Percentiles rank a stretch among this genome's conserved stretches.
Evolutionary conservation across 1,139 yeast genomes (phyloP).

Genomic region (Taphrina flavorubra): DNA sequence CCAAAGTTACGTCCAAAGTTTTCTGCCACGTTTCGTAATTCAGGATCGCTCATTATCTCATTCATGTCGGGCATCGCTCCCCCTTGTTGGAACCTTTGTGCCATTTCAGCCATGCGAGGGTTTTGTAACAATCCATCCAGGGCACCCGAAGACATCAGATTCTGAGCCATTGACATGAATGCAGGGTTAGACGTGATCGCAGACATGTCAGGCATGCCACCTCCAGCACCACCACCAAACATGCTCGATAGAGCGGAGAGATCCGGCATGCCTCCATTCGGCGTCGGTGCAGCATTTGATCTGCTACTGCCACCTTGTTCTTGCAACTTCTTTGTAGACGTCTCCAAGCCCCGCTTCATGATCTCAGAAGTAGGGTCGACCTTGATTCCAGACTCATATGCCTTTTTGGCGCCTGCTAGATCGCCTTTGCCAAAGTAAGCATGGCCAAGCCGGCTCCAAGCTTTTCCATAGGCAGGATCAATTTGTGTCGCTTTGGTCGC

Average conservation of each 20-base stretch:
- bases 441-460: conserved; percentile 92
- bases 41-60: conserved; percentile 44
- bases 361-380: conserved; percentile 90
- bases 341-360: conserved; percentile 91
- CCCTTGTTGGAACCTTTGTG: conserved; percentile 42
- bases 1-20: conserved; percentile 40
- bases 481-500: conserved; percentile 79
- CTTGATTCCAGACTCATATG: conserved; percentile 84
- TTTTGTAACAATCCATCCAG: conserved; percentile 69
- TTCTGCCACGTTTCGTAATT: conserved; percentile 43
- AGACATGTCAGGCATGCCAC: conserved; percentile 53
- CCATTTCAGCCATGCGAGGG: conserved; percentile 60
- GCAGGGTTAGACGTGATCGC: conserved; percentile 51
- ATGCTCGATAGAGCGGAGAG: conserved; percentile 57
- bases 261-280: conserved; percentile 61
- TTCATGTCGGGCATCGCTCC: conserved; percentile 51
- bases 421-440: conserved; percentile 91
- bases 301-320: conserved; percentile 56
- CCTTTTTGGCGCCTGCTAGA: conserved; percentile 85
- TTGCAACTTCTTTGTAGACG: conserved; percentile 84
- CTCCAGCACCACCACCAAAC: conserved; percentile 58
- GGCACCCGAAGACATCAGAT: conserved; percentile 64
- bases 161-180: conserved; percentile 80
- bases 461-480: conserved; percentile 84
- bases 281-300: conserved; percentile 39